phyloP scores from a whole-genome alignment of 1,284 basidiomycete genomes.

The Boletus hoseneyae region DNA sequence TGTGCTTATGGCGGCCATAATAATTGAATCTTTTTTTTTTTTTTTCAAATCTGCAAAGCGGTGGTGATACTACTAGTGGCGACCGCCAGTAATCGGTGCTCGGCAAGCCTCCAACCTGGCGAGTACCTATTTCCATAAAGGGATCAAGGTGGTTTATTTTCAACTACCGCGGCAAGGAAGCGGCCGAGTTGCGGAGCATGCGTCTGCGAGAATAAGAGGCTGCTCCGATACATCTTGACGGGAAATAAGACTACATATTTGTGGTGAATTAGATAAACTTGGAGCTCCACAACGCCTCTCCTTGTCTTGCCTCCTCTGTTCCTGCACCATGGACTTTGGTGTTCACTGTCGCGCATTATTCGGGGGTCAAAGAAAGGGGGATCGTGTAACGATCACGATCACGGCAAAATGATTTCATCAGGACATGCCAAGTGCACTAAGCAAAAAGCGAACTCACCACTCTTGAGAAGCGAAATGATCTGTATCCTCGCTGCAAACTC shows the following conservation, averaged over 20 bases:
- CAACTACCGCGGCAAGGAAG: not conserved
- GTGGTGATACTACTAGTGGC: no score
- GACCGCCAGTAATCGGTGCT: no score
- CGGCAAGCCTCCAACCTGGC: no score
- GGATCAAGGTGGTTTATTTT: no score
- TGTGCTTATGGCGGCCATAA: no score
- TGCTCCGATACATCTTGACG: not conserved
- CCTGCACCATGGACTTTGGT: slow-evolving; percentile 44
- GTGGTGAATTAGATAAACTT: slow-evolving; percentile 38
- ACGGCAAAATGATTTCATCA: slow-evolving; percentile 5
- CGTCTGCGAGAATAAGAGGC: no score
- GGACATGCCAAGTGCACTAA: not conserved
- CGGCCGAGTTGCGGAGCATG: no score
- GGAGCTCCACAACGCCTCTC: slow-evolving; percentile 48
- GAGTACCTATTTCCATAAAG: no score
- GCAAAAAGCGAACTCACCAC: slow-evolving; percentile 33
- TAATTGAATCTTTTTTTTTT: no score
- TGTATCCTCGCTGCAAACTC: slow-evolving; percentile 50
- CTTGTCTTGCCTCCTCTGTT: slow-evolving; percentile 45
- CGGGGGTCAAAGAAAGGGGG: slow-evolving; percentile 3
- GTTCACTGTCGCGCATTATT: slow-evolving; percentile 36
- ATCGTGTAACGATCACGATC: not conserved
- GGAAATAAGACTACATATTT: not conserved
- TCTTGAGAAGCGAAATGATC: slow-evolving; percentile 48
- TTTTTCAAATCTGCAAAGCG: no score